Evolutionary conservation across 2,329 filamentous ascomycete genomes (phyloP).

Genomic region (Tolypocladium pustulatum): DNA sequence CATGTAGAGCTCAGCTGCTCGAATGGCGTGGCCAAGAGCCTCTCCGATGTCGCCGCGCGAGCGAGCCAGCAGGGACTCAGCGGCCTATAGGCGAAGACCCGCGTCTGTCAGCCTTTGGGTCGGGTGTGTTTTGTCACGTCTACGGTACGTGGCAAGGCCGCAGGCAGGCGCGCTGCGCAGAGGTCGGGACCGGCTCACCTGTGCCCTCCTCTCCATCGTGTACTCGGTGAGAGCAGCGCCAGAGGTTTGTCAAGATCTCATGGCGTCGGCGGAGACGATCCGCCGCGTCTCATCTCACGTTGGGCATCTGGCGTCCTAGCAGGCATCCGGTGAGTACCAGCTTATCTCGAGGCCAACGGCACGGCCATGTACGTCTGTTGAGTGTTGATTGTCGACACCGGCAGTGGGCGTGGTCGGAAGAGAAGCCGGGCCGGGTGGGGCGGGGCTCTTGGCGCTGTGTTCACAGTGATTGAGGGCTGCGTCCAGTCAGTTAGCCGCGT

Average conservation of each 20-base stretch:
- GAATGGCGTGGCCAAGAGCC: conserved; percentile 66
- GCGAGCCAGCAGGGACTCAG: conserved; percentile 24
- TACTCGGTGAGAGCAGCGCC: background rate
- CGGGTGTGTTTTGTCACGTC: background rate
- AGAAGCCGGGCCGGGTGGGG: background rate
- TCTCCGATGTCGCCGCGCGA: conserved; percentile 28
- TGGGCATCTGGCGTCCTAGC: background rate
- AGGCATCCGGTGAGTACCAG: background rate
- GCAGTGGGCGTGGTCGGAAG: background rate
- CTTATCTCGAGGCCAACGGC: background rate
- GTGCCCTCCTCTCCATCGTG: background rate
- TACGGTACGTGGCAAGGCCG: background rate
- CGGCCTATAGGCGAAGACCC: conserved; percentile 16
- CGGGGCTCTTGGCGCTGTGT: background rate
- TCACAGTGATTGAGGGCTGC: too few species aligned
- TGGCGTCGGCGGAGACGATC: background rate
- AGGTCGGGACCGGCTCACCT: background rate
- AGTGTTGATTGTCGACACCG: background rate
- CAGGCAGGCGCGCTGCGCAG: background rate
- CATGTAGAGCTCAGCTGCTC: conserved; percentile 74
- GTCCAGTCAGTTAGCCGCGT: too few species aligned
- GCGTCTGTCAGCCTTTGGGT: conserved; percentile 1
- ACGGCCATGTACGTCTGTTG: background rate
- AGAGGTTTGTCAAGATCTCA: background rate
- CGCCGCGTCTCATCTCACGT: background rate